phyloP scores from a whole-genome alignment of 1,284 basidiomycete species.

The Ganoderma lingzhi region DNA sequence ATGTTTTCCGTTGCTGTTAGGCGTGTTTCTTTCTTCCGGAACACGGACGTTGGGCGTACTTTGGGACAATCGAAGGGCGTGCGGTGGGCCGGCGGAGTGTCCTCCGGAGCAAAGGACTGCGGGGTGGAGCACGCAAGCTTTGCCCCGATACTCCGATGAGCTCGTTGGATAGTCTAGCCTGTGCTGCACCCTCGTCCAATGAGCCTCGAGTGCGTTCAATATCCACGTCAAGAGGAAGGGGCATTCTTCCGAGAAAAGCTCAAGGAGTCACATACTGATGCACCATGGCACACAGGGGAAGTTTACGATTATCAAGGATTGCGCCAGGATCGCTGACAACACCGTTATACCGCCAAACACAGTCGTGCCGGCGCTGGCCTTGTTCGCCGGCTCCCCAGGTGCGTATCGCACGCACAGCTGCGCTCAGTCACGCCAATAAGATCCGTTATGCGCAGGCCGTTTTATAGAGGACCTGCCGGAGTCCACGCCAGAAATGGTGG shows the following conservation, averaged over 20 bases:
- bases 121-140: background rate
- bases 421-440: background rate
- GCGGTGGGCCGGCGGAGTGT: background rate
- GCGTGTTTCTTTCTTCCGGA: background rate
- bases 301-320: constrained; percentile 97
- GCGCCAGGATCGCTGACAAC: constrained; percentile 87
- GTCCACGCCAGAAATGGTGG: constrained; percentile 68
- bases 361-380: constrained; percentile 88
- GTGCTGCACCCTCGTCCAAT: no score
- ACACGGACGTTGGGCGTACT: background rate
- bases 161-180: no score
- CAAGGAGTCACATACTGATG: background rate
- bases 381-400: constrained; percentile 94
- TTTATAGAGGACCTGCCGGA: constrained; percentile 90
- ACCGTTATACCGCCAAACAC: constrained; percentile 93
- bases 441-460: constrained; percentile 57
- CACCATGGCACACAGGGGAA: constrained; percentile 72
- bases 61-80: background rate
- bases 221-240: background rate
- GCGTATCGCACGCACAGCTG: constrained; percentile 24
- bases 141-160: no score
- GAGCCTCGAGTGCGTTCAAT: background rate
- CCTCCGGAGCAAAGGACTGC: background rate
- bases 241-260: background rate
- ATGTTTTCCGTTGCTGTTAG: constrained; percentile 39